Conservation (phyloP, 2,329 filamentous ascomycete genomes). For the Leptographium lundbergii region DNA sequence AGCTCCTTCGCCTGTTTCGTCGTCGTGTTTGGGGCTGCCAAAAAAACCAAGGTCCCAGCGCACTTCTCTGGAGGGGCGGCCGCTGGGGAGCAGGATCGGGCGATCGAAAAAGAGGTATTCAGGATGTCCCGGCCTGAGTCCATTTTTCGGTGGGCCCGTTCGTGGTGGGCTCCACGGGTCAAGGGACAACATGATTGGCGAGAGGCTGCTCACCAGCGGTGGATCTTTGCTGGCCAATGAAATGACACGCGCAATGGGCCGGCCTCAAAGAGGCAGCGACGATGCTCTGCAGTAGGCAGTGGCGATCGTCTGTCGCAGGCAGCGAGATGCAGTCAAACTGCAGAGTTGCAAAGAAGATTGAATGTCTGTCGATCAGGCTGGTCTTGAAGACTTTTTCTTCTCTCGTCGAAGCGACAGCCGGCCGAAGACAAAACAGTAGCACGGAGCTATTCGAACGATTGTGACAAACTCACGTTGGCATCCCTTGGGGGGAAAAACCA, state of each 20-base stretch:
- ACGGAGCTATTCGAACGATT: too few species aligned
- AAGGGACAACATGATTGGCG: background rate
- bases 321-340: background rate
- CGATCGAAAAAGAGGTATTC: background rate
- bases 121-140: background rate
- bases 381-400: too few species aligned
- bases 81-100: background rate
- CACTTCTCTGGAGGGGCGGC: background rate
- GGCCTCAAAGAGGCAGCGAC: background rate
- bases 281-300: background rate
- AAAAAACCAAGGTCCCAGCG: background rate
- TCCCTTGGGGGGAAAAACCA: too few species aligned
- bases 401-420: too few species aligned
- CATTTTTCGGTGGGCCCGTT: background rate
- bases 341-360: too few species aligned
- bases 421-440: too few species aligned
- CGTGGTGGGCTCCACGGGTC: background rate
- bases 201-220: background rate
- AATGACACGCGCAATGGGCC: background rate
- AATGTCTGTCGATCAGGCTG: too few species aligned
- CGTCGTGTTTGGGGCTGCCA: constrained; percentile 9
- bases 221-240: background rate
- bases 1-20: constrained; percentile 39
- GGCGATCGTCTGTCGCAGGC: background rate
- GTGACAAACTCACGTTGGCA: too few species aligned